These are phyloP conservation scores for Filobasidium floriforme DNA, from an alignment of 768 basidiomycete species.

Conservation along the genomic window DNA sequence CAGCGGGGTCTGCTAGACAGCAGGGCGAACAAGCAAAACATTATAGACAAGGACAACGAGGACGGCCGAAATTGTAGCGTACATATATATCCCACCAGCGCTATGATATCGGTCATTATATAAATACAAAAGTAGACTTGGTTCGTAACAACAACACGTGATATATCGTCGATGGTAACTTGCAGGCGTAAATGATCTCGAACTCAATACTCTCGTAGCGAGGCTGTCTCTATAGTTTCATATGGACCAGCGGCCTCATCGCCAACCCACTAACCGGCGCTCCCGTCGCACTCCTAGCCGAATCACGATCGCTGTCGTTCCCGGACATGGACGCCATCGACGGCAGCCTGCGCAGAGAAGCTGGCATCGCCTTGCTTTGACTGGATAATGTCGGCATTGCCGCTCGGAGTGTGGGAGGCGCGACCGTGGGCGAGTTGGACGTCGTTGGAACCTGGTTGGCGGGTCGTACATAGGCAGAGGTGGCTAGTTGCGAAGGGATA, in stretches of 20 bases:
- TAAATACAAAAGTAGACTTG: too few relatives aligned
- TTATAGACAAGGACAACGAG: too few relatives aligned
- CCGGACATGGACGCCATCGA: not conserved
- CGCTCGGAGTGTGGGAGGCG: not conserved
- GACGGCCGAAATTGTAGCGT: too few relatives aligned
- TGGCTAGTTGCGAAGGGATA: not conserved
- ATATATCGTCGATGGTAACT: too few relatives aligned
- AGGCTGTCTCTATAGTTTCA: not conserved
- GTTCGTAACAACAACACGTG: too few relatives aligned
- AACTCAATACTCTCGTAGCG: too few relatives aligned
- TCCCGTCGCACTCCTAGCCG: not conserved
- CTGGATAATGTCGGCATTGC: slow-evolving; percentile 7
- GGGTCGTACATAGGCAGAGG: too few relatives aligned
- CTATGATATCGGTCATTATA: too few relatives aligned
- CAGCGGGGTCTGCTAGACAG: slow-evolving; percentile 45
- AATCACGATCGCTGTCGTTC: not conserved
- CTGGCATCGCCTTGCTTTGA: slow-evolving; percentile 2
- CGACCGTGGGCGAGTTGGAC: not conserved
- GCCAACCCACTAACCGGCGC: not conserved
- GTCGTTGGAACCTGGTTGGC: not conserved
- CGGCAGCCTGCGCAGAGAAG: not conserved
- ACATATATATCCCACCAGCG: too few relatives aligned
- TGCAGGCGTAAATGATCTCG: too few relatives aligned
- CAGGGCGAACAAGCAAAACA: too few relatives aligned
- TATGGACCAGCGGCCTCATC: not conserved